Conservation (phyloP, 2,329 filamentous ascomycete species). For the Colletotrichum cuscutae region DNA sequence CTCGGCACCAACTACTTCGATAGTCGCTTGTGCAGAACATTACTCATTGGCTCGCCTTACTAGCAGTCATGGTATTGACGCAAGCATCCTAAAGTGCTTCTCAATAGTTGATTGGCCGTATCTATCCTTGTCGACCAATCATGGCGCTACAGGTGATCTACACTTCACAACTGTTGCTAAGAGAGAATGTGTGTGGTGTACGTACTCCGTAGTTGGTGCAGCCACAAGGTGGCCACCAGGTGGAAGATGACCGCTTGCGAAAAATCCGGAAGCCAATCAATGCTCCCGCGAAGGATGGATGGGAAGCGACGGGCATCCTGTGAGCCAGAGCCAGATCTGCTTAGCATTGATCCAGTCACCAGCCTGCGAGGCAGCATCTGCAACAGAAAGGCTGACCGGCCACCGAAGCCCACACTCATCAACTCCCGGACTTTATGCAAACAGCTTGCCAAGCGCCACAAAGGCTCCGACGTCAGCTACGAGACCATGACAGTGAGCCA, state of each 20-base stretch:
- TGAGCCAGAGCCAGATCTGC: slow-evolving; percentile 18
- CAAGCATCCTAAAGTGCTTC: slow-evolving; percentile 13
- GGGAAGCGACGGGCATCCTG: slow-evolving; percentile 27
- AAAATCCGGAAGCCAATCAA: slow-evolving; percentile 16
- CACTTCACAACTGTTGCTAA: slow-evolving; percentile 5
- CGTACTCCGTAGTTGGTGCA: background rate
- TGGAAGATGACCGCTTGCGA: slow-evolving; percentile 17
- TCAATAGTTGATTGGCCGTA: background rate
- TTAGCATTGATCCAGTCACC: slow-evolving; percentile 33
- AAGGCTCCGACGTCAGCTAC: slow-evolving; percentile 1
- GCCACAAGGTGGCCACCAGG: slow-evolving; percentile 28
- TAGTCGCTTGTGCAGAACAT: slow-evolving; percentile 2
- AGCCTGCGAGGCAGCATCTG: slow-evolving; percentile 39
- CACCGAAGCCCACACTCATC: slow-evolving; percentile 35
- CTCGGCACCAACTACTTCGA: slow-evolving; percentile 1
- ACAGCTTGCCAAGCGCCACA: slow-evolving; percentile 34
- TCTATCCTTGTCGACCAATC: slow-evolving; percentile 2
- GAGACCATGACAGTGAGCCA: slow-evolving; percentile 16
- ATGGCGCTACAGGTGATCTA: background rate
- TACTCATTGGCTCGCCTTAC: background rate
- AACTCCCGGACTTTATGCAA: slow-evolving; percentile 46
- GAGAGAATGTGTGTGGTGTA: slow-evolving; percentile 6
- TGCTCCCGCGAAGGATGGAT: slow-evolving; percentile 1
- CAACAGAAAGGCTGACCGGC: slow-evolving; percentile 38
- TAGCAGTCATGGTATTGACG: slow-evolving; percentile 19